Evolutionary conservation across 164 flowering plant species (phyloP).

Genomic region (Amborella trichopoda): DNA sequence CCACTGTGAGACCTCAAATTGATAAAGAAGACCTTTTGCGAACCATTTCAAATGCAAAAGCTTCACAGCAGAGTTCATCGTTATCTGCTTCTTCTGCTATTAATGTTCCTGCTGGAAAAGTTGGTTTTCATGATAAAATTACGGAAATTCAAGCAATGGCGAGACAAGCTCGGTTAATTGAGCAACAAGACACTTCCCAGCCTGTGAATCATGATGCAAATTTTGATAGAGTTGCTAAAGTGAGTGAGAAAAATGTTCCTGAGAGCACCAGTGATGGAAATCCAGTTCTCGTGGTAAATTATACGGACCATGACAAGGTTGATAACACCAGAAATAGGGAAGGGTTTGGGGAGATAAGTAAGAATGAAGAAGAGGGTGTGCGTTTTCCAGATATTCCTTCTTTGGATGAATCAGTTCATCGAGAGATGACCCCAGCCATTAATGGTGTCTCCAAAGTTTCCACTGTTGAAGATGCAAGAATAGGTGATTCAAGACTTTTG

Average conservation of each 20-base stretch:
- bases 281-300: background rate
- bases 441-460: constrained; percentile 7
- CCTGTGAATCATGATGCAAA: constrained; percentile 15
- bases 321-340: constrained; percentile 4
- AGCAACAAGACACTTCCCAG: constrained; percentile 13
- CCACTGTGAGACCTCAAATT: constrained; percentile 43
- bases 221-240: background rate
- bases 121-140: constrained; percentile 26
- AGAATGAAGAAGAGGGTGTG: constrained; percentile 4
- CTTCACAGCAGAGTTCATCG: constrained; percentile 8
- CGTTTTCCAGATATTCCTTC: constrained; percentile 2
- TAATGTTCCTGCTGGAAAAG: constrained; percentile 3
- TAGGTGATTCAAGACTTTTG: constrained; percentile 6
- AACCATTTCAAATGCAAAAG: constrained; percentile 30
- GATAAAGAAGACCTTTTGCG: constrained; percentile 52
- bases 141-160: constrained; percentile 60
- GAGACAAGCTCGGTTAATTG: constrained; percentile 39
- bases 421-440: constrained; percentile 1
- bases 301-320: constrained; percentile 6
- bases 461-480: constrained; percentile 4
- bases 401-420: constrained; percentile 4
- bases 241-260: background rate
- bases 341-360: too few species aligned
- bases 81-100: constrained; percentile 12
- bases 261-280: background rate